Base-by-base conservation (phyloP, 805 yeast genomes). In the Wickerhamomyces bovis region DNA sequence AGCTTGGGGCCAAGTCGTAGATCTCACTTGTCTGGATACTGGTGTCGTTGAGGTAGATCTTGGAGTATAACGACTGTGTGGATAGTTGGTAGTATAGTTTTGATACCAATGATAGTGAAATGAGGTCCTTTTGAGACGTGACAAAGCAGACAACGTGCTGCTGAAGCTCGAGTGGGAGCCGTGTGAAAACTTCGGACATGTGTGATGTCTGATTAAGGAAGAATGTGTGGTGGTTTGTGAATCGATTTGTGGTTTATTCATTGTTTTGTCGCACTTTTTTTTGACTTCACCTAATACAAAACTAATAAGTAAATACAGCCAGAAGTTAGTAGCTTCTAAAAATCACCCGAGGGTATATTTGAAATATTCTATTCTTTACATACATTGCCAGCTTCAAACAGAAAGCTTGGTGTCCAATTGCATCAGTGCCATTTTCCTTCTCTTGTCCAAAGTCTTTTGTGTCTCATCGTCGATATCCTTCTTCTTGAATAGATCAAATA, bases 21-120 rank as follows among this genome's bases (percentile, higher is more conserved):
- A 57, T 58, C 26, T 62, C 63, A 18, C 70, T 64, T 31, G 53
- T 52, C 19, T 69, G 72, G n/a, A 71, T 69, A 23, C 59, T 61
- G 15, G 72, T 66, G 47, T 71, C 74, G 46, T 71, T 71, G 19
- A 71, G 54, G 46, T 71, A 71, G 7, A 71, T 64, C 43, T 65
- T 57, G 28, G 67, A 58, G 49, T 71, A 71, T 9, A 71, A 44
- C 12, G 64, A 46, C 38, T 58, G 57, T 4, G 61, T 58, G 1
- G 70, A 66, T 3, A 71, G 47, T 21, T 53, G 44, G 41, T 69
- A 52, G 41, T 61, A 62, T 23, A 58, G 52, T 38, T 51, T 61
- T 20, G 61, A 64, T 6, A 66, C 55, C 9, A 56, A 41, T 1
- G 67, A 51, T 10, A 64, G 41, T 1, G 33, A 46, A 2, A 67